phyloP scores from a whole-genome alignment of 1,284 basidiomycete species.

The Takashimella koratensis region DNA sequence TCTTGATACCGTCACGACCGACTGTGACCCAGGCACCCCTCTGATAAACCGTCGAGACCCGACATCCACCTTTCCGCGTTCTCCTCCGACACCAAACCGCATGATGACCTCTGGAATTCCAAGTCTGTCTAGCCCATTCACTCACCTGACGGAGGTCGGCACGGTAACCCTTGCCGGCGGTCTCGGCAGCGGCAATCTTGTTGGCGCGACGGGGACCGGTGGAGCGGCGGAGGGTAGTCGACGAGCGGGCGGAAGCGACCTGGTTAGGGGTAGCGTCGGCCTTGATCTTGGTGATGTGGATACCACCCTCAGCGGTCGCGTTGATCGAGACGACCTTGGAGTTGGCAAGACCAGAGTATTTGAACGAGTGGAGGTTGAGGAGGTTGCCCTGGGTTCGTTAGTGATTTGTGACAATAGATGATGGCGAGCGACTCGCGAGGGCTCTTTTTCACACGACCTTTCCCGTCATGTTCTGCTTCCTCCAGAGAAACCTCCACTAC shows the following conservation, averaged over 20 bases:
- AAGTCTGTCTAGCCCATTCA: slow-evolving; percentile 20
- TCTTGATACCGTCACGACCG: too few relatives aligned
- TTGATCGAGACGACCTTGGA: slow-evolving; percentile 68
- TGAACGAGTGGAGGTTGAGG: slow-evolving; percentile 77
- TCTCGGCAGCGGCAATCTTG: slow-evolving; percentile 63
- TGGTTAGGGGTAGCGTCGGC: slow-evolving; percentile 58
- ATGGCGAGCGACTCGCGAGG: too few relatives aligned
- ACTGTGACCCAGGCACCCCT: too few relatives aligned
- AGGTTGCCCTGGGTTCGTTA: slow-evolving; percentile 82
- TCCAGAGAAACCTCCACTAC: too few relatives aligned
- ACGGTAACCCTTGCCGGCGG: slow-evolving; percentile 71
- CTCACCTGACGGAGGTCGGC: slow-evolving; percentile 77
- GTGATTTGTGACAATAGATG: too few relatives aligned
- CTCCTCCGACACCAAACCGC: too few relatives aligned
- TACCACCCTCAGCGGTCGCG: slow-evolving; percentile 56
- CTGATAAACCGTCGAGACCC: too few relatives aligned
- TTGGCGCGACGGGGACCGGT: slow-evolving; percentile 70
- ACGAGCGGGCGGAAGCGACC: slow-evolving; percentile 43
- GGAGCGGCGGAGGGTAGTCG: slow-evolving; percentile 61
- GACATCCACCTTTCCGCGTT: too few relatives aligned
- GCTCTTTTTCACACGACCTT: too few relatives aligned
- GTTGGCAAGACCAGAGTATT: slow-evolving; percentile 84
- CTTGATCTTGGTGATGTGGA: slow-evolving; percentile 69
- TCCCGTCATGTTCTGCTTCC: too few relatives aligned
- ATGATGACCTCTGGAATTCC: too few relatives aligned